Evolutionary conservation across 2,329 filamentous ascomycete species (phyloP).

Genomic region (Sarocladium strictum): DNA sequence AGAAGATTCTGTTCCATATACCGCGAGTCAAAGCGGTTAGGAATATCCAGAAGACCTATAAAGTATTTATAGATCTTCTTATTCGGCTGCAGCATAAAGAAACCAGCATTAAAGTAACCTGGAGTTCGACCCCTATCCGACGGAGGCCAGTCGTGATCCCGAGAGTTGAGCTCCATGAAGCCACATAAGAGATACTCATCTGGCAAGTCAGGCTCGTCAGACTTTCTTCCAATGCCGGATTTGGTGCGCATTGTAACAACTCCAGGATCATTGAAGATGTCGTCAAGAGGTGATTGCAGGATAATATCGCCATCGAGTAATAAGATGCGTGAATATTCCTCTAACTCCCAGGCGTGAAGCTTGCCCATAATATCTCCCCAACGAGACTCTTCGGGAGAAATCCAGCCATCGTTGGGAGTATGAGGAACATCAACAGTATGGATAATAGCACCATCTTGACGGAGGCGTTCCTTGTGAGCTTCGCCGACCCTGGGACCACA

Average conservation of each 20-base stretch:
- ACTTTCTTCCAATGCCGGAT: neutral
- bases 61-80: constrained; percentile 9
- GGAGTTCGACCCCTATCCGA: neutral
- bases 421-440: neutral
- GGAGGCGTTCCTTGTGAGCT: constrained; percentile 6
- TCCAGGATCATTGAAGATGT: constrained; percentile 8
- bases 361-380: constrained; percentile 10
- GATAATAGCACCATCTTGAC: constrained; percentile 8
- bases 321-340: constrained; percentile 8
- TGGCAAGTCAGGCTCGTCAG: constrained; percentile 9
- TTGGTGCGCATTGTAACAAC: neutral
- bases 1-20: constrained; percentile 10
- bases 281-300: constrained; percentile 8
- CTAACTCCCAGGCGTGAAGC: constrained; percentile 9
- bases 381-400: constrained; percentile 4
- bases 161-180: neutral
- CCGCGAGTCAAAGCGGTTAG: neutral
- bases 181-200: constrained; percentile 5
- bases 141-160: constrained; percentile 6
- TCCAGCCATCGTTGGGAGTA: constrained; percentile 4
- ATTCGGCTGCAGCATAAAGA: constrained; percentile 9
- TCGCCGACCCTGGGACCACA: constrained; percentile 1
- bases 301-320: constrained; percentile 10
- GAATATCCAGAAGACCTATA: constrained; percentile 1
- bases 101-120: constrained; percentile 10